Conservation (phyloP, 1,284 basidiomycete genomes). For the Pseudozyma pruni region DNA sequence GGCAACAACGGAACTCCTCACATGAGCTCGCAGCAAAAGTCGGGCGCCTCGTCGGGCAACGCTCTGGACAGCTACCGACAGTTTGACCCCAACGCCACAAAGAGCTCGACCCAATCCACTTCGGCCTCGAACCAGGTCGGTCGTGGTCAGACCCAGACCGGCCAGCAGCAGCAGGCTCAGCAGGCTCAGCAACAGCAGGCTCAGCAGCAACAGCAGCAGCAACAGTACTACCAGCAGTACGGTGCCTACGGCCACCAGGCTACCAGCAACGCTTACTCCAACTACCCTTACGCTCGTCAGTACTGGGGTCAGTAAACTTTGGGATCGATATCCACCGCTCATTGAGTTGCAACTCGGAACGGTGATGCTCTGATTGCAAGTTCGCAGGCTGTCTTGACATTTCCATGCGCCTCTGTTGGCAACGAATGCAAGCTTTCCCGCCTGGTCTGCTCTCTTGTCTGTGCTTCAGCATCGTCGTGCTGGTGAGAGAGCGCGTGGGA, state of each 20-base stretch:
- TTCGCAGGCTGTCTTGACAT: no score
- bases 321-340: no score
- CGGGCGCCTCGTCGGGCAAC: conserved; percentile 41
- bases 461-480: no score
- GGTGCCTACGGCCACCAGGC: conserved; percentile 61
- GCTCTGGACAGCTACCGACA: conserved; percentile 51
- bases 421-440: no score
- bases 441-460: no score
- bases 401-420: no score
- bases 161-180: conserved; percentile 36
- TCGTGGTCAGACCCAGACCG: conserved; percentile 40
- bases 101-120: conserved; percentile 28
- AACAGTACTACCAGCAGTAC: conserved; percentile 66
- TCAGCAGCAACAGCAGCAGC: conserved; percentile 57
- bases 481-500: no score
- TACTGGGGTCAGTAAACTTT: conserved; percentile 63
- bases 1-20: conserved; percentile 47
- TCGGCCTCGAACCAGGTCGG: conserved; percentile 35
- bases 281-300: conserved; percentile 61
- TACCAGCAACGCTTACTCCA: conserved; percentile 57
- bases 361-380: no score
- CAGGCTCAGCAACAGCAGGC: conserved; percentile 41
- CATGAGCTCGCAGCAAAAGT: conserved; percentile 51
- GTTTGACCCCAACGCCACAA: conserved; percentile 46
- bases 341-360: no score